These are phyloP conservation scores for Elsinoe fawcettii DNA, from an alignment of 2,329 filamentous ascomycete genomes.

Conservation along the genomic window DNA sequence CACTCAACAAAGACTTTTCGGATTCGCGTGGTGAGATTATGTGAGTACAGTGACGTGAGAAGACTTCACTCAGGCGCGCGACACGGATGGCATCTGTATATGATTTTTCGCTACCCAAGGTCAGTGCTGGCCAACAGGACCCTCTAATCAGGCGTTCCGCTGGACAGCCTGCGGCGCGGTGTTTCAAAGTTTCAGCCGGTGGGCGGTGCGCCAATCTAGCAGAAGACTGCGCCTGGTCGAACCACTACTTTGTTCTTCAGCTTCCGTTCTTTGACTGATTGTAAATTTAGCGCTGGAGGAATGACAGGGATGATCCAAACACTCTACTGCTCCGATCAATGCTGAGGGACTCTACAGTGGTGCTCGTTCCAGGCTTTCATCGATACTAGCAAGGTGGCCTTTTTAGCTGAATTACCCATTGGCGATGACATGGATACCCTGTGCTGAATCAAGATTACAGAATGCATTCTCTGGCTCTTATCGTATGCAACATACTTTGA, in stretches of 20 bases:
- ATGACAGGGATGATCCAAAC: too few species aligned
- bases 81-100: background rate
- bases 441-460: too few species aligned
- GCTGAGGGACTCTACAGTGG: too few species aligned
- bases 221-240: background rate
- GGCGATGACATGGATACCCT: too few species aligned
- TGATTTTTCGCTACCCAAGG: background rate
- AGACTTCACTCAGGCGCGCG: background rate
- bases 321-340: too few species aligned
- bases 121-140: background rate
- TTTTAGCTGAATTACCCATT: too few species aligned
- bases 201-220: background rate
- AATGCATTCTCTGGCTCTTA: too few species aligned
- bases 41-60: background rate
- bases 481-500: too few species aligned
- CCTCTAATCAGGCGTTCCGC: background rate
- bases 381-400: too few species aligned
- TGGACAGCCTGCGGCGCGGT: background rate
- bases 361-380: too few species aligned
- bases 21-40: background rate
- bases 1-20: background rate
- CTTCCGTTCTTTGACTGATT: background rate
- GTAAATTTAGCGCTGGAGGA: background rate
- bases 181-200: background rate
- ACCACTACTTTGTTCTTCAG: background rate